phyloP scores from a whole-genome alignment of 129 eudicot species.

The Erigeron canadensis region DNA sequence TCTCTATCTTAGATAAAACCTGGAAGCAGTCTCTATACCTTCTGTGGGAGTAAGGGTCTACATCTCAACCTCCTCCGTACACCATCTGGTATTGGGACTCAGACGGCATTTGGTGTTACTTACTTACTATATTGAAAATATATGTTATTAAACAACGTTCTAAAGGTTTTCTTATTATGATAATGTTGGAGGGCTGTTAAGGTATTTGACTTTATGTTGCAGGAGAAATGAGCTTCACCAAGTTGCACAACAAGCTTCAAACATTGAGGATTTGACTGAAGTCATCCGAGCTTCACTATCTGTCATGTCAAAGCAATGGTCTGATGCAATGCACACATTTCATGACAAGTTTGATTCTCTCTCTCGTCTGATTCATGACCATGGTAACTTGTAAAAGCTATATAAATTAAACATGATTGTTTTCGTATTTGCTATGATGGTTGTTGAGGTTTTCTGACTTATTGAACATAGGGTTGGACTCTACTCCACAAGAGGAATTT shows the following conservation, averaged over 20 bases:
- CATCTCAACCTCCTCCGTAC: too few relatives aligned
- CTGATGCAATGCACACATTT: slow-evolving; percentile 78
- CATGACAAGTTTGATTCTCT: slow-evolving; percentile 81
- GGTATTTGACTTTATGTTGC: slow-evolving; percentile 1
- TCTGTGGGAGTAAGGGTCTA: too few relatives aligned
- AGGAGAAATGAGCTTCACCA: slow-evolving; percentile 97
- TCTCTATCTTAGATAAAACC: too few relatives aligned
- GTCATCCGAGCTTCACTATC: slow-evolving; percentile 72
- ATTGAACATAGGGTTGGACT: slow-evolving; percentile 64
- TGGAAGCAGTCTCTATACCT: too few relatives aligned
- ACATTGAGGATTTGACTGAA: slow-evolving; percentile 82
- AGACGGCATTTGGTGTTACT: too few relatives aligned
- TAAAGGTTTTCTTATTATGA: background rate
- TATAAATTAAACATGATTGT: slow-evolving; percentile 5
- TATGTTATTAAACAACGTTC: slow-evolving; percentile 6
- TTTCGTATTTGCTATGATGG: slow-evolving; percentile 4
- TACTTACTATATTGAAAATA: background rate
- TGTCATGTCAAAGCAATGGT: slow-evolving; percentile 96
- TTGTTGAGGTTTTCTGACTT: slow-evolving; percentile 18
- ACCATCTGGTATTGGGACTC: too few relatives aligned
- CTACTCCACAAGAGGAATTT: slow-evolving; percentile 95
- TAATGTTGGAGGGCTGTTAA: slow-evolving; percentile 10
- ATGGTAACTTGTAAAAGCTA: slow-evolving; percentile 53
- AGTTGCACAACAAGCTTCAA: slow-evolving; percentile 96
- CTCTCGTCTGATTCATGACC: slow-evolving; percentile 65